Conservation (phyloP, 2,329 filamentous ascomycete species). For the Pseudogymnoascus sp. region DNA sequence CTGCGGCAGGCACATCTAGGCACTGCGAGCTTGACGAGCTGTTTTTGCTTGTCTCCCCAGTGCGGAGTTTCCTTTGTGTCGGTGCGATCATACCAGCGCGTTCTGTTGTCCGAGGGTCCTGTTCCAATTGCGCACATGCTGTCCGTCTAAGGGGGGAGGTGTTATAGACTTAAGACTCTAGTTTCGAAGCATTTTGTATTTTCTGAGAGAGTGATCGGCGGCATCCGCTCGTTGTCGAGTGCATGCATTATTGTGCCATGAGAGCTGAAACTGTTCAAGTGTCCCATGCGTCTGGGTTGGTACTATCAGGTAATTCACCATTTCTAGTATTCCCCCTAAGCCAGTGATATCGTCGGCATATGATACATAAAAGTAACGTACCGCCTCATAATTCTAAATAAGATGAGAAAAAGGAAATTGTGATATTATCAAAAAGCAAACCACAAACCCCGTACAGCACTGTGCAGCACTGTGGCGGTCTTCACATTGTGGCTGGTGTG, state of each 20-base stretch:
- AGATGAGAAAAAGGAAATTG: background rate
- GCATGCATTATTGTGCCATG: background rate
- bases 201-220: background rate
- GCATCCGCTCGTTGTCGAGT: background rate
- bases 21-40: conserved; percentile 1
- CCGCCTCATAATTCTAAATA: background rate
- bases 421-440: background rate
- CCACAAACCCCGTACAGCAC: background rate
- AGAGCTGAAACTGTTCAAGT: background rate
- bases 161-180: conserved; percentile 2
- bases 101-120: conserved; percentile 1
- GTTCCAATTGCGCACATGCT: background rate
- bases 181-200: conserved; percentile 4
- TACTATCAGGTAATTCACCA: background rate
- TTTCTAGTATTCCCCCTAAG: too few relatives aligned
- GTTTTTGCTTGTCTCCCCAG: background rate
- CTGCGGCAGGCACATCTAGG: conserved; percentile 3
- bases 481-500: background rate
- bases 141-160: background rate
- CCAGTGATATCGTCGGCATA: background rate
- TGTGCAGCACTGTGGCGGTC: background rate
- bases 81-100: conserved; percentile 3
- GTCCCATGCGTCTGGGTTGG: background rate
- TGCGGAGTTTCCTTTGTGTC: background rate
- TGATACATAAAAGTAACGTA: background rate